A percentile compares a stretch with the other conserved stretches of the same genome.
Evolutionary conservation across 345 rosid species (phyloP).

Genomic region (Camelina laxa): DNA sequence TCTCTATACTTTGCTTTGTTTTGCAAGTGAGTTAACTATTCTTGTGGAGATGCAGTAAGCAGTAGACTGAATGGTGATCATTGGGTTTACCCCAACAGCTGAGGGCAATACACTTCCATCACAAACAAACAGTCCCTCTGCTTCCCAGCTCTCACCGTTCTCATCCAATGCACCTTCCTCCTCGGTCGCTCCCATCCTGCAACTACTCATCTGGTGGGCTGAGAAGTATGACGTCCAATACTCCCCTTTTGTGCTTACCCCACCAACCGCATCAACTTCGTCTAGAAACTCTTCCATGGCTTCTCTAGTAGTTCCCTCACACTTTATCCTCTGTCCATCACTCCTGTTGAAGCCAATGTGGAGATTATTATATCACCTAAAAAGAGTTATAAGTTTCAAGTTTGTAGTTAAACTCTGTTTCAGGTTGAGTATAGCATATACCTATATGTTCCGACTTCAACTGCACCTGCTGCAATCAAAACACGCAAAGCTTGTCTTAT

Average conservation of each 20-base stretch:
- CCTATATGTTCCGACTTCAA: slow-evolving; percentile 65
- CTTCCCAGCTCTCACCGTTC: slow-evolving; percentile 75
- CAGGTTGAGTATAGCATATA: slow-evolving; percentile 25
- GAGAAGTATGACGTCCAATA: slow-evolving; percentile 53
- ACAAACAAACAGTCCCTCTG: slow-evolving; percentile 63
- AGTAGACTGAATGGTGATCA: slow-evolving; percentile 69
- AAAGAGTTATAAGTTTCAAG: neutral
- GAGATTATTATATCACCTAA: neutral
- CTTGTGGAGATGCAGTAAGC: slow-evolving; percentile 53
- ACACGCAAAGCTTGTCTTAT: slow-evolving; percentile 57
- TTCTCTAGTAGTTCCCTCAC: slow-evolving; percentile 47
- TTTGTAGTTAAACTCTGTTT: neutral
- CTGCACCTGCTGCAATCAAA: slow-evolving; percentile 72
- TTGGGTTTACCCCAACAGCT: slow-evolving; percentile 73
- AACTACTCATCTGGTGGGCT: slow-evolving; percentile 80
- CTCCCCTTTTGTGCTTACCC: slow-evolving; percentile 46
- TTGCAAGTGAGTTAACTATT: slow-evolving; percentile 34
- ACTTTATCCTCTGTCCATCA: slow-evolving; percentile 62
- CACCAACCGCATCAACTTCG: slow-evolving; percentile 46
- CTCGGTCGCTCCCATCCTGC: slow-evolving; percentile 60
- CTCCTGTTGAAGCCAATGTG: slow-evolving; percentile 38
- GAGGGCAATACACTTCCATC: slow-evolving; percentile 68
- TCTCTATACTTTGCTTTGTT: slow-evolving; percentile 5
- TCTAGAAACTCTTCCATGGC: slow-evolving; percentile 58
- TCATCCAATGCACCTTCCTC: slow-evolving; percentile 65